These are phyloP conservation scores for Uronychia binucleata DNA, from an alignment of 73 alveolate species.

Conservation along the genomic window DNA sequence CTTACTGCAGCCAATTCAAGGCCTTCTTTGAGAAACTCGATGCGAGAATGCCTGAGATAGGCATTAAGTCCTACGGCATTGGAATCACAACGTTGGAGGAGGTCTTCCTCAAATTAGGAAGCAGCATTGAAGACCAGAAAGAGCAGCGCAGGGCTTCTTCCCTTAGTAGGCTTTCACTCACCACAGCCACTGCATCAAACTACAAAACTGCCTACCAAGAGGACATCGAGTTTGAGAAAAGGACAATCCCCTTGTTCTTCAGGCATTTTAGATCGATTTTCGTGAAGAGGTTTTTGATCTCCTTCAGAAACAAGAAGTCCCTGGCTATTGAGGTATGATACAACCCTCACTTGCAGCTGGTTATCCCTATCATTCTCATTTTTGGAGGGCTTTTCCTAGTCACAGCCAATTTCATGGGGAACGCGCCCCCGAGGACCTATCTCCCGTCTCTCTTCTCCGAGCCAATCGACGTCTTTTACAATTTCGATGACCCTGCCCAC, in stretches of 20 bases:
- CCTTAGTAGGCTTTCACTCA: background rate
- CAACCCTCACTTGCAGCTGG: background rate
- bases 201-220: background rate
- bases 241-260: too few species aligned
- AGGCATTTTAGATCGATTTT: slow-evolving; percentile 59
- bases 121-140: slow-evolving; percentile 56
- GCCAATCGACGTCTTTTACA: background rate
- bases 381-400: slow-evolving; percentile 39
- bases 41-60: slow-evolving; percentile 52
- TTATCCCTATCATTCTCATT: slow-evolving; percentile 65
- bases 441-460: background rate
- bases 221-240: background rate
- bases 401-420: background rate
- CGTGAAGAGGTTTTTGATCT: slow-evolving; percentile 66
- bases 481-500: background rate
- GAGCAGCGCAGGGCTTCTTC: slow-evolving; percentile 2
- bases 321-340: slow-evolving; percentile 66
- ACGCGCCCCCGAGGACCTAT: background rate
- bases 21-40: slow-evolving; percentile 82
- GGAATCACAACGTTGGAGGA: slow-evolving; percentile 95
- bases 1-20: slow-evolving; percentile 15
- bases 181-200: too few species aligned
- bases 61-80: slow-evolving; percentile 74
- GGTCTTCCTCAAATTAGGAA: slow-evolving; percentile 89
- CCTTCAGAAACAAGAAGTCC: slow-evolving; percentile 68